Percentiles rank a stretch among this genome's conserved stretches.
Conservation (phyloP, 1,284 basidiomycete genomes). For the Ustilago loliicola region DNA sequence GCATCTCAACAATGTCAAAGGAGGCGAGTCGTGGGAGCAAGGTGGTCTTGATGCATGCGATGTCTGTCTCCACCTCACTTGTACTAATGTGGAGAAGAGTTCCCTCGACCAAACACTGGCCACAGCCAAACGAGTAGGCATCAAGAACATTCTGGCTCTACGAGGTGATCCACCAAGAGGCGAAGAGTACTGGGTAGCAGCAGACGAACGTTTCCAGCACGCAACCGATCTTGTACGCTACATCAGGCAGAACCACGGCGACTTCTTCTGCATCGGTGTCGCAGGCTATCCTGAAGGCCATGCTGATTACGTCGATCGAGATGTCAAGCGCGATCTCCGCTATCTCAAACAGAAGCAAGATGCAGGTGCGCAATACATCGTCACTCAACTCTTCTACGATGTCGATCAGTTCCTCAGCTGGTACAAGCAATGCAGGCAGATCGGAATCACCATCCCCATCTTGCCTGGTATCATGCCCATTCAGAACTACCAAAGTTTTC, state of each 20-base stretch:
- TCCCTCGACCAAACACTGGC: slow-evolving; percentile 82
- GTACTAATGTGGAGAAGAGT: slow-evolving; percentile 88
- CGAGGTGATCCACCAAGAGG: slow-evolving; percentile 89
- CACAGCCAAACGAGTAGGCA: slow-evolving; percentile 84
- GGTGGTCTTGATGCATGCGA: slow-evolving; percentile 83
- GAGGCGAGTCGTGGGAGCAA: slow-evolving; percentile 25
- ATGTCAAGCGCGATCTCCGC: slow-evolving; percentile 78
- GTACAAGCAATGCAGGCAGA: slow-evolving; percentile 50
- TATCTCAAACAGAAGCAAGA: slow-evolving; percentile 90
- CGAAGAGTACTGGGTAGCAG: slow-evolving; percentile 89
- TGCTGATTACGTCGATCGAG: slow-evolving; percentile 75
- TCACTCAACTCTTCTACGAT: slow-evolving; percentile 98
- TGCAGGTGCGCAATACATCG: slow-evolving; percentile 93
- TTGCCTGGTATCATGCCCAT: slow-evolving; percentile 98
- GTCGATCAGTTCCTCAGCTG: slow-evolving; percentile 74
- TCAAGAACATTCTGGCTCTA: slow-evolving; percentile 91
- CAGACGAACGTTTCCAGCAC: slow-evolving; percentile 86
- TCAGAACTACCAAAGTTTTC: slow-evolving; percentile 93
- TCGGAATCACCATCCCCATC: slow-evolving; percentile 90
- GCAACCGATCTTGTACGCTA: slow-evolving; percentile 91
- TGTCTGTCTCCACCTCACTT: slow-evolving; percentile 94
- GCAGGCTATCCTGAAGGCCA: slow-evolving; percentile 96
- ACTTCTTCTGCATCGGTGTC: slow-evolving; percentile 91
- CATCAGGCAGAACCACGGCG: slow-evolving; percentile 86
- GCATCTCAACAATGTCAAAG: slow-evolving; percentile 29